A percentile compares a stretch with the other conserved stretches of the same genome.
Conservation (phyloP, 2,329 filamentous ascomycete species). For the Fusarium sp. region DNA sequence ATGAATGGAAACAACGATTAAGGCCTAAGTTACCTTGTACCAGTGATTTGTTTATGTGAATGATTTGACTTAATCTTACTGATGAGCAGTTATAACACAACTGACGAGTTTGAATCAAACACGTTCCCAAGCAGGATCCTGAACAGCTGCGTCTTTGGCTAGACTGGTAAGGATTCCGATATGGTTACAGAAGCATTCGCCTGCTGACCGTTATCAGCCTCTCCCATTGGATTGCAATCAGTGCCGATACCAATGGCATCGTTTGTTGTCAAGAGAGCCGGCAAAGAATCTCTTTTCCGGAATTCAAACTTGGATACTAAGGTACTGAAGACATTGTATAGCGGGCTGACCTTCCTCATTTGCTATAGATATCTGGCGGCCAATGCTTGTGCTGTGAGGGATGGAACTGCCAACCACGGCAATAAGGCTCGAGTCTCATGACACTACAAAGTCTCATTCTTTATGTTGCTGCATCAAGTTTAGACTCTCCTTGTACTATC, state of each 20-base stretch:
- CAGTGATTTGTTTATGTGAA: neutral
- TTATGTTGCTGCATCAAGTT: neutral
- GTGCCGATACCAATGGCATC: no score
- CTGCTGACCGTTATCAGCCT: no score
- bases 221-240: no score
- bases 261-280: neutral
- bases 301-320: neutral
- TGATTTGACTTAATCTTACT: neutral
- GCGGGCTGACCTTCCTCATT: neutral
- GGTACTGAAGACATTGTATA: no score
- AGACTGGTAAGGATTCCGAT: no score
- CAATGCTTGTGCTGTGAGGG: no score
- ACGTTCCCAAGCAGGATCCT: neutral
- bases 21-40: constrained; percentile 1
- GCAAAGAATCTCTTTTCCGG: neutral
- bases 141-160: no score
- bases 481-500: neutral
- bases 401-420: no score
- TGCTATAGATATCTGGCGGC: no score
- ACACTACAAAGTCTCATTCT: neutral
- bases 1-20: constrained; percentile 37
- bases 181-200: neutral
- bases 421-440: neutral
- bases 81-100: neutral
- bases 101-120: neutral